Base-by-base conservation (phyloP, 495 filamentous ascomycete genomes). In the Aspergillus funiculosus region DNA sequence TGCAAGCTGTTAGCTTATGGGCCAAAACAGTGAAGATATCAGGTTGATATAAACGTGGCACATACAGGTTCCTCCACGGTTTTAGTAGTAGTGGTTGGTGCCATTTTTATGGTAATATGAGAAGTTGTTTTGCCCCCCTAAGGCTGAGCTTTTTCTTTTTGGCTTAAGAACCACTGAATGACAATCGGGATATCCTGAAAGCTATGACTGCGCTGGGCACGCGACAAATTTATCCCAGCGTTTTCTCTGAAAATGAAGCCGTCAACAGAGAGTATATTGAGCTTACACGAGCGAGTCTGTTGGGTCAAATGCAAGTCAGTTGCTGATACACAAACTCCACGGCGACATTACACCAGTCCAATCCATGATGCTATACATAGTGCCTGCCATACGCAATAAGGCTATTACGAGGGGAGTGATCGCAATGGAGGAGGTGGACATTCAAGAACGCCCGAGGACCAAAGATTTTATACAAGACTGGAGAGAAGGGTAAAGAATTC, bases 71-170 rank as follows among this genome's bases (percentile, higher is more conserved):
- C 53, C 32, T 60, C 54, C 42, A 52, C 49, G 45, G 56, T 59
- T 53, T 61, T 60, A 17, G 57, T 53, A 31, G 58, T 56, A n/a
- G 52, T 60, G 26, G 54, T 45, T 10, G 60, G 59, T 5, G 65
- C 61, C 65, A 68, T 68, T 38, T 19, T 44, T 47, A 39, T 39
- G 27, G 21, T 37, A 46, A n/a, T n/a, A n/a, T n/a, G n/a, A n/a
- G n/a, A n/a, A n/a, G n/a, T n/a, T n/a, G n/a, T n/a, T n/a, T n/a
- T n/a, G n/a, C n/a, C n/a, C n/a, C n/a, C n/a, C n/a, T n/a, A n/a
- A n/a, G n/a, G n/a, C n/a, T n/a, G n/a, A n/a, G n/a, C n/a, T n/a
- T n/a, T n/a, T n/a, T n/a, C n/a, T 30, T 29, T 4, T 39, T 21
- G 27, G 18, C 18, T 17, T 21, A 8, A 19, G 8, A 13, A 20